phyloP scores from a whole-genome alignment of 257 asterid genomes.

The Primulina huaijiensis region DNA sequence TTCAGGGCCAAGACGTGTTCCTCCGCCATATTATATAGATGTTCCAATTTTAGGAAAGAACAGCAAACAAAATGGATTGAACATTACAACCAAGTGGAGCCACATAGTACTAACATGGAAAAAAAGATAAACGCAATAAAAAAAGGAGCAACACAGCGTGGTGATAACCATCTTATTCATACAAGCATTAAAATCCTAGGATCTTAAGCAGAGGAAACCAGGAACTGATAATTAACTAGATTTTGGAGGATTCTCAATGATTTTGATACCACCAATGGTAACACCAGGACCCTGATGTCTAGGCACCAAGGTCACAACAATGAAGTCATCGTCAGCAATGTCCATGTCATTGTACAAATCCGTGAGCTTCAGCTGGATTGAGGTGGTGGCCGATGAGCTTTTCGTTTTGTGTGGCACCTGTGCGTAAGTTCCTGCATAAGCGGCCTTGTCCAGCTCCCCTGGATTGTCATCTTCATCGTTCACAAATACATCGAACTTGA shows the following conservation, averaged over 20 bases:
- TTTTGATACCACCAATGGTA: constrained; percentile 32
- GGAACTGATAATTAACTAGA: too few relatives aligned
- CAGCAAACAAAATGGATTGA: too few relatives aligned
- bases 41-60: too few relatives aligned
- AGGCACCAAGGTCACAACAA: constrained; percentile 42
- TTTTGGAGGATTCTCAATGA: neutral
- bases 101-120: too few relatives aligned
- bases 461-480: constrained; percentile 18
- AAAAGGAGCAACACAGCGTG: too few relatives aligned
- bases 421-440: constrained; percentile 43
- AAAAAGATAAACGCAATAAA: too few relatives aligned
- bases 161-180: too few relatives aligned
- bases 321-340: constrained; percentile 35
- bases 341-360: constrained; percentile 42
- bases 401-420: constrained; percentile 33
- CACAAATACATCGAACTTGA: constrained; percentile 38
- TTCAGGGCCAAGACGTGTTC: too few relatives aligned
- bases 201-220: too few relatives aligned
- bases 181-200: too few relatives aligned
- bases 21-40: too few relatives aligned
- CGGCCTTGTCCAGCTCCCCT: constrained; percentile 31
- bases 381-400: constrained; percentile 22
- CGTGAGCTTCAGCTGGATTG: constrained; percentile 29
- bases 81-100: too few relatives aligned
- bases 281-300: constrained; percentile 23